Base-by-base conservation (phyloP, 345 rosid species). In the Barbarea vulgaris region DNA sequence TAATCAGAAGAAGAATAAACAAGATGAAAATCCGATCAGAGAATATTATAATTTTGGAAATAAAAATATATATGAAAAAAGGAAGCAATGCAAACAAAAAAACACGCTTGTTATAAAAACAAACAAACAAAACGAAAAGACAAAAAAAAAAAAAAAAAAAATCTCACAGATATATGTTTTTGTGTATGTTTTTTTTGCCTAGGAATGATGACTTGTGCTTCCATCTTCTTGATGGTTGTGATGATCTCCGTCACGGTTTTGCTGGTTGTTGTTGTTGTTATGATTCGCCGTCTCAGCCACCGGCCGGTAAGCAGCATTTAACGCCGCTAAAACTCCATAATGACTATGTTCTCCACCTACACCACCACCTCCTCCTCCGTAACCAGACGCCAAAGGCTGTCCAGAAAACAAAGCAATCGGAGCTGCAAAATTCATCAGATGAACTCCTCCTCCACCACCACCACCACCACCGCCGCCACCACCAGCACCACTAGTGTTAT, bases 361-460 rank as follows among this genome's bases (percentile, higher is more conserved):
- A 3, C 79, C 80, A 1, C 75, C 50, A 3, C 81, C 81, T 42
- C 41, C 78, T 2, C 75, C 76, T 28, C 78, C 78, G 11, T 73
- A 73, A 25, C 81, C 81, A 18, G 86, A 50, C 13, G 81, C 69
- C 24, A 71, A 51, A 58, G 81, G 96, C 64, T 89, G 97, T 31
- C 91, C 85, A 1, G 95, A 72, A 73, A 89, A 77, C 60, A 87
- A 81, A 75, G 95, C 85, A 85, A 91, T 81, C 0, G 93, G 93
- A 31, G 88, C 69, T 15, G 90, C 87, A 63, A 89, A 86, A 60
- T 92, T 92, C 96, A 92, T 84, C 24, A 92, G 80, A 83, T 89
- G 97, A 52, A 92, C 77, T 34, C 91, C 93, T 57, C 81, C 58
- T 24, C 63, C 79, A 2, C 55, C 78, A 11, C 56, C 72, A 1